Evolutionary conservation across 495 filamentous ascomycete species (phyloP), one percentile per base, ranked within the genome.

Genomic region (Stereocaulon alpinum): DNA sequence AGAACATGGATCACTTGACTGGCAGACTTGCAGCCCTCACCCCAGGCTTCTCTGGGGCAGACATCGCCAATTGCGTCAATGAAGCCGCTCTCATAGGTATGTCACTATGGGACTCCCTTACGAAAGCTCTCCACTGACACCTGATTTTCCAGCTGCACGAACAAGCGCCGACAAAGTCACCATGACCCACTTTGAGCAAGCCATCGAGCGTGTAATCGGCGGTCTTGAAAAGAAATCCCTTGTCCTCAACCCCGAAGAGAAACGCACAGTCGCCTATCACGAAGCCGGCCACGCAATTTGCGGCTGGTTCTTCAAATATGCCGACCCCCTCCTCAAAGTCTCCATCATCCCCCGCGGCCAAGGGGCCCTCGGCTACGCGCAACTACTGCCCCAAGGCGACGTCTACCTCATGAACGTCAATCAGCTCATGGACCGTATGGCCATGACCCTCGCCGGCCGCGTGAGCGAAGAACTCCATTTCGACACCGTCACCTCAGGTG

Each of bases 401-500:
- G 87, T 87, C 29, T 96, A 96, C 71, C 80, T 97, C 55, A 88
- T 98, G 90, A 96, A 83, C 63, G 84, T 88, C 63, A 86, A 91
- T 71, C 93, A 98, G 75, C 76, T 98, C 29, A 96, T 96, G 91
- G 93, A 98, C 72, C 89, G 94, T 60, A 98, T 98, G 94, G 93
- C 94, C 61, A 98, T 98, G 93, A 96, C 93, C 18, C 82, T 98
- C 42, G 93, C 88, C 64, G 93, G 93, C 3, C 86, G 93, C 62
- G 87, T 98, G 43, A 91, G 86, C 41, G 93, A 98, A 72, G 93
- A 98, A 72, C 69, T 98, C 4, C 90, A 97, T 72, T 98, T 97
- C 71, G 86, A 91, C 27, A 95, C 88, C 11, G 92, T 98, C 24
- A 98, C 94, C 6, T 89, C 85, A 60, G 93, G 93, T 48, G 93